Percentiles rank a stretch among this genome's conserved stretches.
These are phyloP conservation scores for Hanseniaspora taiwanica DNA, from an alignment of 805 yeast genomes.

Conservation along the genomic window DNA sequence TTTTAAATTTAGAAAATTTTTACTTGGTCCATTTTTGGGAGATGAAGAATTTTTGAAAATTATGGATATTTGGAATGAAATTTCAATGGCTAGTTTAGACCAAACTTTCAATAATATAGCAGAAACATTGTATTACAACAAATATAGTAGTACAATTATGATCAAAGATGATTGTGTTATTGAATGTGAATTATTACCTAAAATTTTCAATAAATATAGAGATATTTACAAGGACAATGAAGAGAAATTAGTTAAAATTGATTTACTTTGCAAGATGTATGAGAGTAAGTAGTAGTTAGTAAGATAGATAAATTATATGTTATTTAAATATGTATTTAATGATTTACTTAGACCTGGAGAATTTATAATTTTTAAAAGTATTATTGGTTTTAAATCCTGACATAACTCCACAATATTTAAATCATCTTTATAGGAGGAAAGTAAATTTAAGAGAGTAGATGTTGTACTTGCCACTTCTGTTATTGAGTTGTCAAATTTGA, in stretches of 20 bases:
- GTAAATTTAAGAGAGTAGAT: constrained; percentile 13
- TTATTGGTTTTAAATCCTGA: constrained; percentile 17
- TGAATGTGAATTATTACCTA: not conserved
- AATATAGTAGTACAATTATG: not conserved
- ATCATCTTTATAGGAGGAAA: constrained; percentile 16
- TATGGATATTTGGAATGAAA: constrained; percentile 13
- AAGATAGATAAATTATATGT: too few species aligned
- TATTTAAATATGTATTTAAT: constrained; percentile 22
- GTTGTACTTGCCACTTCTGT: constrained; percentile 23
- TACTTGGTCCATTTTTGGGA: constrained; percentile 12
- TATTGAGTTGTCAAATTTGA: constrained; percentile 17
- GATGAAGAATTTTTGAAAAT: constrained; percentile 12
- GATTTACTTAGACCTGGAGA: constrained; percentile 21
- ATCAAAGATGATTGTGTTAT: not conserved
- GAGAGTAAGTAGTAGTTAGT: too few species aligned
- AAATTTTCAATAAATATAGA: not conserved
- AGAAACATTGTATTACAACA: constrained; percentile 14
- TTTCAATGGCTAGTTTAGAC: constrained; percentile 12
- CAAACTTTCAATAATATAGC: constrained; percentile 20
- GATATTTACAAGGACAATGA: constrained; percentile 8
- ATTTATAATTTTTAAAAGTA: constrained; percentile 20
- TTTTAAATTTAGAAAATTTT: constrained; percentile 16
- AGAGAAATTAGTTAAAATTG: too few species aligned
- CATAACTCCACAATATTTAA: constrained; percentile 19
- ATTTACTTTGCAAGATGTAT: too few species aligned